Evolutionary conservation across 768 basidiomycete genomes (phyloP).

Genomic region (Tremella yokohamensis): DNA sequence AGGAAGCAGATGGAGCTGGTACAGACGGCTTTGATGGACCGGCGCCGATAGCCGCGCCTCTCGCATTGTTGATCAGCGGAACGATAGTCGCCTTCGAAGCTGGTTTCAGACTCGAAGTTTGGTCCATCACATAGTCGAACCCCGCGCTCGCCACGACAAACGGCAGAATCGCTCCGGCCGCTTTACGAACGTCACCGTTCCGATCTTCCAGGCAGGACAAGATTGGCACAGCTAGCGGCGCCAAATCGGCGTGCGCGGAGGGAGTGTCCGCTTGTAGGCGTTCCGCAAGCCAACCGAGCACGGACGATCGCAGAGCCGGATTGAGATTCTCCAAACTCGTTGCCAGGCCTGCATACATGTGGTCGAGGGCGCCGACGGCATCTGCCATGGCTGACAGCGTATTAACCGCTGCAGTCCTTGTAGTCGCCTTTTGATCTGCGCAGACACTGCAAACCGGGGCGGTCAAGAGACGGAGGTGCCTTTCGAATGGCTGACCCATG

Average conservation of each 20-base stretch:
- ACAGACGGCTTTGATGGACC: constrained; percentile 50
- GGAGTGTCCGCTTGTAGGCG: constrained; percentile 55
- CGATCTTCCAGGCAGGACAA: constrained; percentile 85
- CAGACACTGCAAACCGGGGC: constrained; percentile 76
- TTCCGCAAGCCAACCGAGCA: constrained; percentile 47
- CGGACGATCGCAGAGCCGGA: constrained; percentile 70
- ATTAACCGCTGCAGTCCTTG: constrained; percentile 71
- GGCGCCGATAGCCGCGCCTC: constrained; percentile 50
- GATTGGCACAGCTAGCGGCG: constrained; percentile 62
- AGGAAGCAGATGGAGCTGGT: constrained; percentile 40
- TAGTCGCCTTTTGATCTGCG: constrained; percentile 86
- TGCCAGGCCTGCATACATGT: constrained; percentile 71
- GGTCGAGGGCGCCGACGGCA: constrained; percentile 78
- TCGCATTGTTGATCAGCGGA: constrained; percentile 82
- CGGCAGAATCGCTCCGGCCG: constrained; percentile 76
- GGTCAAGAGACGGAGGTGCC: constrained; percentile 71
- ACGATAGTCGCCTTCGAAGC: constrained; percentile 79
- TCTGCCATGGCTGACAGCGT: constrained; percentile 77
- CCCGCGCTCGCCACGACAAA: constrained; percentile 69
- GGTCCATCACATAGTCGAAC: constrained; percentile 78
- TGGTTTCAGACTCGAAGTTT: constrained; percentile 81
- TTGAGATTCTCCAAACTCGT: constrained; percentile 76
- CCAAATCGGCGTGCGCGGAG: constrained; percentile 60
- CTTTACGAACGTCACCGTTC: constrained; percentile 84
- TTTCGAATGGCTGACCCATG: constrained; percentile 95